phyloP scores from a whole-genome alignment of 176 grass and related monocot species.

The Zoysia pacifica region DNA sequence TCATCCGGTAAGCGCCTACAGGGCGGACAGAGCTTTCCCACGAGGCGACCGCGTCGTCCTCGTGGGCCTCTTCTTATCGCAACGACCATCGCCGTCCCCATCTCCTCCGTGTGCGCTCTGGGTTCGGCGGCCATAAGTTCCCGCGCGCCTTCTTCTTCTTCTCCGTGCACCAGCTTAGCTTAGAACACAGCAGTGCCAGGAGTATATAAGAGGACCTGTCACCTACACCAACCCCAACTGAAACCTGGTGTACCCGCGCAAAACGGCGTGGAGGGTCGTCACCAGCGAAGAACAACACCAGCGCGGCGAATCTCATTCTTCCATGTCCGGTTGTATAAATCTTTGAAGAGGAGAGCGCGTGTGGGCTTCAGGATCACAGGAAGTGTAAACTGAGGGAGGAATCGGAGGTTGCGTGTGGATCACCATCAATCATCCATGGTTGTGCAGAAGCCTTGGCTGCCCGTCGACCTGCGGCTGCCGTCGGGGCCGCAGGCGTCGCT shows the following conservation, averaged over 20 bases:
- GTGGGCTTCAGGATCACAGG: background rate
- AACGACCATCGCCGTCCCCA: slow-evolving; percentile 16
- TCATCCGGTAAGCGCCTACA: slow-evolving; percentile 44
- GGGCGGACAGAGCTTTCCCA: slow-evolving; percentile 31
- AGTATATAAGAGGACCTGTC: slow-evolving; percentile 34
- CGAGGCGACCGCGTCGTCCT: slow-evolving; percentile 42
- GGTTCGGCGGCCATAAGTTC: background rate
- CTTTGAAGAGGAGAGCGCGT: background rate
- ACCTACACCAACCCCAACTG: slow-evolving; percentile 32
- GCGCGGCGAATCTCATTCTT: slow-evolving; percentile 16
- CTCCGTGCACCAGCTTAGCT: background rate
- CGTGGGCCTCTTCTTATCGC: background rate
- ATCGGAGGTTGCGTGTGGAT: background rate
- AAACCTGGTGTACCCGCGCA: slow-evolving; percentile 29
- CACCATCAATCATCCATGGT: slow-evolving; percentile 45
- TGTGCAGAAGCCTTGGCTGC: slow-evolving; percentile 56
- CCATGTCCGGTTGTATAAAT: slow-evolving; percentile 22
- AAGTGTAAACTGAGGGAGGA: background rate
- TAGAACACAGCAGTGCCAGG: too few species aligned
- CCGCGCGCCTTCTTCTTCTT: background rate
- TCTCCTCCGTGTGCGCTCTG: background rate
- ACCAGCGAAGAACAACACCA: slow-evolving; percentile 15
- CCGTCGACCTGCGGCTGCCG: slow-evolving; percentile 47
- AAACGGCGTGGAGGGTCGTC: slow-evolving; percentile 48
- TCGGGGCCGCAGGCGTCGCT: slow-evolving; percentile 53